These are phyloP conservation scores for Benincasa hispida DNA, from an alignment of 306 rosid genomes.

Conservation along the genomic window DNA sequence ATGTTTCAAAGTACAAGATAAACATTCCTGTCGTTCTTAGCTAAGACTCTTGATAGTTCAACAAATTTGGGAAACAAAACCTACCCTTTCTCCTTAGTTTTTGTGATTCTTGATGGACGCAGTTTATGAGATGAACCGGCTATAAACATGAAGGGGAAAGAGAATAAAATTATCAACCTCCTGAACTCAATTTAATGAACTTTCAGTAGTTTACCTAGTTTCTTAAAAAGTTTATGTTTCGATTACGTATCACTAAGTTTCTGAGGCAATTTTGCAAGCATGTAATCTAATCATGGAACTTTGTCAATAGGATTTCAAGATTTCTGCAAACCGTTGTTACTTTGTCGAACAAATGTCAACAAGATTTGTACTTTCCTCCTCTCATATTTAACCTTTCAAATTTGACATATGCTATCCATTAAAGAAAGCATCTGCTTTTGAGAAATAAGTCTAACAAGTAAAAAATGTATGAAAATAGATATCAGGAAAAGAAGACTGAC, in stretches of 20 bases:
- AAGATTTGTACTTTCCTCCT: neutral
- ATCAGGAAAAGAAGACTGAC: slow-evolving; percentile 23
- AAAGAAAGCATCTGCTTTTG: neutral
- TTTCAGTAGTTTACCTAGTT: neutral
- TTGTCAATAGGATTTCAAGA: neutral
- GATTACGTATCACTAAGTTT: neutral
- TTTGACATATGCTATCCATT: neutral
- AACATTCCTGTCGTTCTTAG: neutral
- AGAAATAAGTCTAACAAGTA: neutral
- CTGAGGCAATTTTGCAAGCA: neutral
- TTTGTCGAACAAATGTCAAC: neutral
- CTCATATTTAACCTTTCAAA: neutral
- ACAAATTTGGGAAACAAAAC: neutral
- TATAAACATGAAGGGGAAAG: neutral
- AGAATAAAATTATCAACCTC: neutral
- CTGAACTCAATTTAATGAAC: too few species aligned
- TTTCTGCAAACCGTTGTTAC: neutral
- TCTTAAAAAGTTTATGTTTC: neutral
- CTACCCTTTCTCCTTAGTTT: neutral
- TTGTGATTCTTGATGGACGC: neutral
- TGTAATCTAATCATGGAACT: neutral
- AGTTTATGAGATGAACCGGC: neutral
- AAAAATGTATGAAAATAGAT: neutral
- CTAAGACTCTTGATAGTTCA: neutral
- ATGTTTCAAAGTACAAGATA: neutral